Conservation (phyloP, 2,329 filamentous ascomycete species). For the Simplicillium sp. region DNA sequence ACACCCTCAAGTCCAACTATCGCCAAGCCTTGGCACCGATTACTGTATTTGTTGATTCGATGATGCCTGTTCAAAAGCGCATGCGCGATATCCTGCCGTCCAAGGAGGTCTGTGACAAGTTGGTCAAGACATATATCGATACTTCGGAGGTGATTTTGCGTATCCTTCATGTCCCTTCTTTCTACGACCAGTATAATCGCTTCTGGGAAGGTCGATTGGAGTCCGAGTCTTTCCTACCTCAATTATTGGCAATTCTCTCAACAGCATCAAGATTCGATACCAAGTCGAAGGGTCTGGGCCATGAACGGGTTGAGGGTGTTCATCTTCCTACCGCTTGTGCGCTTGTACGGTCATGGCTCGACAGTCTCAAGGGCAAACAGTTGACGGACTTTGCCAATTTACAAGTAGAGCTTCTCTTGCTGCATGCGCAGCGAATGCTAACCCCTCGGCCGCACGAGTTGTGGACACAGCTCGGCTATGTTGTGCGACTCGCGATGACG, state of each 20-base stretch:
- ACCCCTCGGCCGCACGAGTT: slow-evolving; percentile 39
- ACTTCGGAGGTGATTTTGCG: slow-evolving; percentile 44
- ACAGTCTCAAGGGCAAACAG: slow-evolving; percentile 40
- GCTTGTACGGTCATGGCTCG: slow-evolving; percentile 44
- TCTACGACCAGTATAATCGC: slow-evolving; percentile 37
- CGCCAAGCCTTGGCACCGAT: slow-evolving; percentile 38
- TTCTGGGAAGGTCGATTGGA: slow-evolving; percentile 41
- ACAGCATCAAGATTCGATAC: slow-evolving; percentile 44
- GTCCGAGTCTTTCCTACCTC: slow-evolving; percentile 41
- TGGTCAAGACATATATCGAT: slow-evolving; percentile 38
- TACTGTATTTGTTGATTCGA: slow-evolving; percentile 48
- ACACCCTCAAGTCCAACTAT: slow-evolving; percentile 36
- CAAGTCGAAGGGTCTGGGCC: slow-evolving; percentile 37
- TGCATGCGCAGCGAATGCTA: slow-evolving; percentile 44
- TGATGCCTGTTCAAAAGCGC: slow-evolving; percentile 46
- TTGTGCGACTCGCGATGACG: slow-evolving; percentile 48
- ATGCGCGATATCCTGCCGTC: slow-evolving; percentile 48
- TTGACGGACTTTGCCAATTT: slow-evolving; percentile 41
- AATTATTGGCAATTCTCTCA: slow-evolving; percentile 41
- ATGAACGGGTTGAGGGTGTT: slow-evolving; percentile 42
- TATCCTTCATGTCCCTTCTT: slow-evolving; percentile 41
- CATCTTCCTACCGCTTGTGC: slow-evolving; percentile 48
- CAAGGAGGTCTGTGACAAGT: slow-evolving; percentile 39
- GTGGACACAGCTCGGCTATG: slow-evolving; percentile 45
- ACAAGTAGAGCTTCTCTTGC: slow-evolving; percentile 43